Base-by-base conservation (phyloP, 148 eudicot genomes). In the Camellia lanceoleosa region DNA sequence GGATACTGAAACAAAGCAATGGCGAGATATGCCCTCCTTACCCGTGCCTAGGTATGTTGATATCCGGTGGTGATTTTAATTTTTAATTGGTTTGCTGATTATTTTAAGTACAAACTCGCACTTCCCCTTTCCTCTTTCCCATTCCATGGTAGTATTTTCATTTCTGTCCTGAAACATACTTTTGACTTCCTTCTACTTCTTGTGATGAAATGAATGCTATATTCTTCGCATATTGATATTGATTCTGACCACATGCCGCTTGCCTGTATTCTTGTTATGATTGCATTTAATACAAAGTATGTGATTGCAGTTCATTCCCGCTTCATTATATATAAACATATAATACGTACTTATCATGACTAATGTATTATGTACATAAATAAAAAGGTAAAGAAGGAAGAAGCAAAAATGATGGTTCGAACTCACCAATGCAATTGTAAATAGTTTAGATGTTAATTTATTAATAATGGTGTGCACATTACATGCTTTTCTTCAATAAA, bases 1-100 rank as follows among this genome's bases (percentile, higher is more conserved):
- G 71, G 99, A 97, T 77, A 94, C 96, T 64, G 82, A 85, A 75
- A 94, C 98, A 68, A 92, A 87, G 91, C 82, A 90, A 82, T 97
- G 99, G 98, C 71, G 9, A 59, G 92, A 90, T 63, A 60, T 97
- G 87, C 97, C 91, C 20, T 82, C 97, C 75, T 88, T 97, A 85
- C 99, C 99, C 4, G 89, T 90, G 55, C 98, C 99, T 49, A 90
- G 98, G 99, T 97, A 85, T 64, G 19, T 49, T n/a, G 16, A 7
- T 13, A 18, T 65, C 58, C 44, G 15, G n/a, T 11, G 18, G 20
- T 59, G 44, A 58, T 79, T 54, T 44, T 19, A 16, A 43, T 69
- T 46, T 70, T 44, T 19, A 16, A 43, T 69, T 46, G 58, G 56
- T 19, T 55, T 79, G 80, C 59, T 43, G 42, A 11, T 78, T 71